Evolutionary conservation across 2,329 filamentous ascomycete genomes (phyloP).

Genomic region (Camillea tinctor): DNA sequence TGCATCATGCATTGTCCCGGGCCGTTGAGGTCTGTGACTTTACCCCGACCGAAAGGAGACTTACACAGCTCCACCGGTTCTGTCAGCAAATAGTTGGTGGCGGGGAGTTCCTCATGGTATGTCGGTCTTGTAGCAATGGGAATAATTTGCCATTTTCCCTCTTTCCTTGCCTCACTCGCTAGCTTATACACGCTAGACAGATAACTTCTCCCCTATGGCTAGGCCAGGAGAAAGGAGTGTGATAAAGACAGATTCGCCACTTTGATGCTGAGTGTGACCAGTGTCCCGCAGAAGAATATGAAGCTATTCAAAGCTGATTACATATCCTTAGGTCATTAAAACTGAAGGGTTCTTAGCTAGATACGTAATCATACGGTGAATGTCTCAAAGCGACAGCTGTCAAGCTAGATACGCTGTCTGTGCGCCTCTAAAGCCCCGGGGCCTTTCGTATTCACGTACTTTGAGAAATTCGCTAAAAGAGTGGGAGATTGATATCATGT

Average conservation of each 20-base stretch:
- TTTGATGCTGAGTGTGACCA: background rate
- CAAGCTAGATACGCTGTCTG: background rate
- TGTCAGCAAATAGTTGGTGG: background rate
- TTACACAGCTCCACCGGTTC: background rate
- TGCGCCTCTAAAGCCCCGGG: background rate
- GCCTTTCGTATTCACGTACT: background rate
- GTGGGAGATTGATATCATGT: background rate
- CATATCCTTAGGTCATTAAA: background rate
- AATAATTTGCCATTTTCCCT: background rate
- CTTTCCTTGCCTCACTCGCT: background rate
- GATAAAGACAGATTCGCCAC: background rate
- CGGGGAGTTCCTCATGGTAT: background rate
- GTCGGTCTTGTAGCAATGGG: background rate
- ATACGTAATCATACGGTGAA: background rate
- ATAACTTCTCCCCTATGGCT: background rate
- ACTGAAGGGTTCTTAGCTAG: background rate
- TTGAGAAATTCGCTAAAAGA: background rate
- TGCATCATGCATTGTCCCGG: background rate
- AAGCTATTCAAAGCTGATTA: background rate
- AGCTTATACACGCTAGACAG: background rate
- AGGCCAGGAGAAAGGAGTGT: background rate
- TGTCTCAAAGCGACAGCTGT: background rate
- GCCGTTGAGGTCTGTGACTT: background rate
- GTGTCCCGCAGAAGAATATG: background rate
- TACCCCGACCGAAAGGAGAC: background rate